These are phyloP conservation scores for Luzula sylvatica DNA, from an alignment of 176 grass and related monocot species.

Conservation along the genomic window DNA sequence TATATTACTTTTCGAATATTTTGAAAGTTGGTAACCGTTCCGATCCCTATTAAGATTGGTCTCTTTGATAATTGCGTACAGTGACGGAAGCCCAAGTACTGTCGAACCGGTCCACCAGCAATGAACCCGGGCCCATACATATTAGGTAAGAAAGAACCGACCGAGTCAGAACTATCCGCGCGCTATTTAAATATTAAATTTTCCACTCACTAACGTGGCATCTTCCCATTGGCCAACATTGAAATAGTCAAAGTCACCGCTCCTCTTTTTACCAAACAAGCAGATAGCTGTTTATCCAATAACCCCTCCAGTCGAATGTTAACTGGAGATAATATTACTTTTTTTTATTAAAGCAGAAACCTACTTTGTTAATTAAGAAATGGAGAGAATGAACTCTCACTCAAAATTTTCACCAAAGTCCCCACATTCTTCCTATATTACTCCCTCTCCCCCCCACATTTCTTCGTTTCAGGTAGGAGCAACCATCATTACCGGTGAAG, in stretches of 20 bases:
- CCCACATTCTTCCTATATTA: neutral
- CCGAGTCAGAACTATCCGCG: neutral
- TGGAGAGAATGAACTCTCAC: neutral
- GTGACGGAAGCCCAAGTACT: neutral
- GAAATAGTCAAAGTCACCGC: constrained; percentile 18
- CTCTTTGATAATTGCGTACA: no score
- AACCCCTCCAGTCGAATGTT: constrained; percentile 1
- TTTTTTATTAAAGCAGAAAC: no score
- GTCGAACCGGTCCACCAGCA: constrained; percentile 23
- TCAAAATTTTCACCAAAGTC: constrained; percentile 16
- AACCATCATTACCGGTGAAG: neutral
- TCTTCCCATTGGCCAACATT: neutral
- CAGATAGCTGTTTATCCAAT: neutral
- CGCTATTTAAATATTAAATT: neutral
- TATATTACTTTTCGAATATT: no score
- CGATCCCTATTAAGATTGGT: no score
- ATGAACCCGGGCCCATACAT: neutral
- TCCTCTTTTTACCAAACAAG: constrained; percentile 13
- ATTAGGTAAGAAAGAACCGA: neutral
- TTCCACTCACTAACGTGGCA: neutral
- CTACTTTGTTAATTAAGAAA: constrained; percentile 1
- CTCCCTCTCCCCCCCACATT: neutral
- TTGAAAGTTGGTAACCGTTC: no score
- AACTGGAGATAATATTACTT: no score
- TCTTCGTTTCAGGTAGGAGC: constrained; percentile 10